Base-by-base conservation (phyloP, 2,329 filamentous ascomycete species). In the Hortaea werneckii region DNA sequence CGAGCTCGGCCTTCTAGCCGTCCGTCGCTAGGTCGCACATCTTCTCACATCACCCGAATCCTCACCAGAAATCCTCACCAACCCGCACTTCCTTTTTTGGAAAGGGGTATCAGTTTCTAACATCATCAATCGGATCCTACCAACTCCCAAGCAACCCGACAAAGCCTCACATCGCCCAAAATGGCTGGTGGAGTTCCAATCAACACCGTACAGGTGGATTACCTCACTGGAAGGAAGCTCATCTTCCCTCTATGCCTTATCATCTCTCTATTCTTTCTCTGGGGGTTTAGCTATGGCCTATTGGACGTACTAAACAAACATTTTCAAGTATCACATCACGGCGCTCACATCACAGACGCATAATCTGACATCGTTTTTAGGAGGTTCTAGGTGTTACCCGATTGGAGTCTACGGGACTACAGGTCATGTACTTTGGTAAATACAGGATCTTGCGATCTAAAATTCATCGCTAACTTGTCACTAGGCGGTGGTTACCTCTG, bases 201-300 rank as follows among this genome's bases (percentile, higher is more conserved):
- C 30, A 58, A 58, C 41, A 56, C 63, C 27, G 61, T 65, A 28
- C 54, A 61, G 29, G 57, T 70, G 28, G 58, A 59, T 42, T 69
- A 64, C 58, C 62, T 72, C 41, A 70, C 69, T 11, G 63, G 67
- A 50, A 59, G 65, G 47, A 61, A 66, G 62, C 67, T 74, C 44
- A 70, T 76, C 57, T 65, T 72, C 51, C 73, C 73, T 7, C 66
- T 76, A 41, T 52, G 59, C 10, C 58, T 72, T 39, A 67, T 73
- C 59, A 73, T 69, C 38, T 63, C 65, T 29, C 64, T 73, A 39
- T 72, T 73, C 64, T 73, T 72, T 63, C 61, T 65, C 45, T 65
- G 63, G 62, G 62, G 62, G 37, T 65, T 65, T 57, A 58, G 56
- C n/a, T 63, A 65, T 52, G 62, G 62, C 49, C 46, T 55, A 4